These are phyloP conservation scores for Sisymbrium irio DNA, from an alignment of 345 rosid genomes.

Conservation along the genomic window DNA sequence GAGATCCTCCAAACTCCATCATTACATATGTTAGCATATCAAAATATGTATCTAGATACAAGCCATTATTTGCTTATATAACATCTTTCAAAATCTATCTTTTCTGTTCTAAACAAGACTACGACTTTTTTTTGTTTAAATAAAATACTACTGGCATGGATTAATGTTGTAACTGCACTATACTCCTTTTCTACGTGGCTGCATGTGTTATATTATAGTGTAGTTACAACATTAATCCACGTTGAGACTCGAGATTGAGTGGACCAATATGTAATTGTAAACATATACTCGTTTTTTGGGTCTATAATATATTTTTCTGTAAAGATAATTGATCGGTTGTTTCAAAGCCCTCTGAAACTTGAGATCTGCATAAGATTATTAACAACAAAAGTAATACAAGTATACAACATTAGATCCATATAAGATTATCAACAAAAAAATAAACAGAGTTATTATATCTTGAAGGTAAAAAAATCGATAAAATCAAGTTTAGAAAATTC, in stretches of 20 bases:
- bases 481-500: background rate
- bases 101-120: background rate
- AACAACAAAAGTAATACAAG: background rate
- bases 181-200: background rate
- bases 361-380: background rate
- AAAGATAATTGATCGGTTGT: background rate
- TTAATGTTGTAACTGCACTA: background rate
- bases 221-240: too few species aligned
- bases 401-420: background rate
- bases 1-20: constrained; percentile 1
- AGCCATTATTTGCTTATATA: background rate
- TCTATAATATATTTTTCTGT: background rate
- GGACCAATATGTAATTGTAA: background rate
- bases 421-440: background rate
- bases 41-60: background rate
- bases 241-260: constrained; percentile 13
- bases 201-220: too few species aligned
- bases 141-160: background rate
- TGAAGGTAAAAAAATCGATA: background rate
- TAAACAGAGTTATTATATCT: too few species aligned
- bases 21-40: background rate
- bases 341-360: background rate
- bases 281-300: background rate
- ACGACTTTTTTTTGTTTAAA: background rate
- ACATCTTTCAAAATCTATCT: background rate